A percentile compares a stretch with the other conserved stretches of the same genome.
phyloP scores from a whole-genome alignment of 2,329 filamentous ascomycete species.

The Penicillium sp. region DNA sequence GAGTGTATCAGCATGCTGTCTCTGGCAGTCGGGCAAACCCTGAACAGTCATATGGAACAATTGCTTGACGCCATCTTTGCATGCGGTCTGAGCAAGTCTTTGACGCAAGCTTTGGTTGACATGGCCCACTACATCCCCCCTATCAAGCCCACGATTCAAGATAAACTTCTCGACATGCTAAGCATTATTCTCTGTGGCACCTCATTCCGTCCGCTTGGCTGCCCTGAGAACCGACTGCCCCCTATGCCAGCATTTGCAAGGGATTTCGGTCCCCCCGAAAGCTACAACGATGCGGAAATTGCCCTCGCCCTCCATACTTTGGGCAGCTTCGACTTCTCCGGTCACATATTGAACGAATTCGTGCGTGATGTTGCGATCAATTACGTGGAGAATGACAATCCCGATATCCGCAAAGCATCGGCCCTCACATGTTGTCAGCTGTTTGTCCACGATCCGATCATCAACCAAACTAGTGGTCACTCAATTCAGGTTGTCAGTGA shows the following conservation, averaged over 20 bases:
- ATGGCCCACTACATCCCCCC: constrained; percentile 99
- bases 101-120: constrained; percentile 93
- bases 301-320: constrained; percentile 91
- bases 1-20: constrained; percentile 97
- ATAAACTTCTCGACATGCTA: constrained; percentile 89
- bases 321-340: constrained; percentile 94
- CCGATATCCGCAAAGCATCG: constrained; percentile 89
- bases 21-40: constrained; percentile 89
- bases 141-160: constrained; percentile 89
- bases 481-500: constrained; percentile 96
- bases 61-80: constrained; percentile 95
- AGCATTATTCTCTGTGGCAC: constrained; percentile 91
- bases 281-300: constrained; percentile 82
- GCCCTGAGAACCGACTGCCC: constrained; percentile 80
- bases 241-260: constrained; percentile 82
- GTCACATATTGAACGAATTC: constrained; percentile 94
- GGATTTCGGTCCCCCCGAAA: constrained; percentile 81
- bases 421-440: constrained; percentile 97
- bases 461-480: constrained; percentile 96
- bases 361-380: constrained; percentile 97
- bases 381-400: constrained; percentile 95
- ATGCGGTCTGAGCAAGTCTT: constrained; percentile 87
- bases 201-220: constrained; percentile 88
- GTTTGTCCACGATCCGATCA: constrained; percentile 94
- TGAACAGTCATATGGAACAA: constrained; percentile 98